These are phyloP conservation scores for Notholithocarpus densiflorus DNA, from an alignment of 306 rosid species.

Conservation along the genomic window DNA sequence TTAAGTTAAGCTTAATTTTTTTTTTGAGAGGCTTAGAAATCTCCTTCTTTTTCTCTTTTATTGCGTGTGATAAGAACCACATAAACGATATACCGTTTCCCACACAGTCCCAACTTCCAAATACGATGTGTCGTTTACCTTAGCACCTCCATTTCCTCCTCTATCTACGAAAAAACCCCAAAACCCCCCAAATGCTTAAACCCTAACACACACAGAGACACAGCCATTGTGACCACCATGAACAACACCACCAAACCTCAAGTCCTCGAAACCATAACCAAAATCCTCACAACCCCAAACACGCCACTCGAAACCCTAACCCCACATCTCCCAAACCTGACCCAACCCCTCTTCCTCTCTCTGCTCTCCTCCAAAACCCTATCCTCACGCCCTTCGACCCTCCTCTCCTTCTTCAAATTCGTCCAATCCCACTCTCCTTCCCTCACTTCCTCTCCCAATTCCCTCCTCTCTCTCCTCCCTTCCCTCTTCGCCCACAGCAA, in stretches of 20 bases:
- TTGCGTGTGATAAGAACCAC: too few species aligned
- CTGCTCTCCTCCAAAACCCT: slow-evolving; percentile 50
- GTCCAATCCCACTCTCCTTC: slow-evolving; percentile 45
- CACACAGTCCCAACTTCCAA: too few species aligned
- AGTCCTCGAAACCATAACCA: slow-evolving; percentile 29
- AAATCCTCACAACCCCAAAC: slow-evolving; percentile 1
- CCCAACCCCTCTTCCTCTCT: slow-evolving; percentile 44
- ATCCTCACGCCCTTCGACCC: slow-evolving; percentile 37
- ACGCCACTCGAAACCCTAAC: slow-evolving; percentile 18
- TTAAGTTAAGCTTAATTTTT: too few species aligned
- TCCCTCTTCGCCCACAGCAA: slow-evolving; percentile 50
- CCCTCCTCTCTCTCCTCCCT: slow-evolving; percentile 64
- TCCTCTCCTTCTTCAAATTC: slow-evolving; percentile 61
- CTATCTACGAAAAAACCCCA: too few species aligned
- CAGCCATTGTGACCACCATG: background rate
- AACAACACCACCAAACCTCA: slow-evolving; percentile 2
- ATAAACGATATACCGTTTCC: too few species aligned
- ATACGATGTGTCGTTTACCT: background rate
- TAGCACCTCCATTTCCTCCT: background rate
- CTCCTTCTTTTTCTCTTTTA: too few species aligned
- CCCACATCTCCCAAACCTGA: slow-evolving; percentile 45
- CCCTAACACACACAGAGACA: background rate
- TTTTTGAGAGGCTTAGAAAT: too few species aligned
- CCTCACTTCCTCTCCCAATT: slow-evolving; percentile 41
- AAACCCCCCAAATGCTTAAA: background rate